Evolutionary conservation across 768 basidiomycete species (phyloP), one percentile per base, ranked within the genome.

Genomic region (Suillus clintonianus): DNA sequence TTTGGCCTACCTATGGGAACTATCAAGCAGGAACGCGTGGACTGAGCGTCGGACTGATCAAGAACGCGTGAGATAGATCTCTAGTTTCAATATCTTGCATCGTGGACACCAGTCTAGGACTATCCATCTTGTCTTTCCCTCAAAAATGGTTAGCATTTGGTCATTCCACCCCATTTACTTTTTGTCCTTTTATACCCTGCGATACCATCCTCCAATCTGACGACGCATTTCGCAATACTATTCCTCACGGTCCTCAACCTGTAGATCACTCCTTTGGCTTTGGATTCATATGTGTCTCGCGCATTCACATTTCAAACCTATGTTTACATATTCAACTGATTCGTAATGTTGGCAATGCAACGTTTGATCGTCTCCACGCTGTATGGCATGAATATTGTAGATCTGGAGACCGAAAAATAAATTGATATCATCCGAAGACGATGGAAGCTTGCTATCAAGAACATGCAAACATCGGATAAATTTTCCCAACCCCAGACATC

Each of bases 1-100:
- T 79, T 83, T 68, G 68, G 66, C 0, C 75, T 84, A 22, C 82
- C 82, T 0, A 45, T 81, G 60, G 83, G 82, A 13, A 4, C 0
- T 0, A 70, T 76, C 43, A 53, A 45, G 48, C 66, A 69, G 47
- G 61, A 17, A 22, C 56, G 51, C 0, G 47, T 11, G 14, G 55
- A 67, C 24, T 62, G 34, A 47, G 17, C 7, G 4, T 32, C 7
- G 11, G 10, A 42, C 48, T 17, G 39, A 57, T 30, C 14, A 27
- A 15, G 5, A 13, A 3, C 17, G 5, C 5, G 24, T 57, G 27
- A 17, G 56, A 57, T 57, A 13, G 55, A 39, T 19, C 17, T 7
- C 24, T 11, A 57, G 24, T 27, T 2, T 3, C 24, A 19, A 13
- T 10, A 27, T 41, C 56, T 57, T 57, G 24, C 37, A 27, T 19